Conservation (phyloP, 495 filamentous ascomycete genomes). For the Chaetomidium leptoderma region DNA sequence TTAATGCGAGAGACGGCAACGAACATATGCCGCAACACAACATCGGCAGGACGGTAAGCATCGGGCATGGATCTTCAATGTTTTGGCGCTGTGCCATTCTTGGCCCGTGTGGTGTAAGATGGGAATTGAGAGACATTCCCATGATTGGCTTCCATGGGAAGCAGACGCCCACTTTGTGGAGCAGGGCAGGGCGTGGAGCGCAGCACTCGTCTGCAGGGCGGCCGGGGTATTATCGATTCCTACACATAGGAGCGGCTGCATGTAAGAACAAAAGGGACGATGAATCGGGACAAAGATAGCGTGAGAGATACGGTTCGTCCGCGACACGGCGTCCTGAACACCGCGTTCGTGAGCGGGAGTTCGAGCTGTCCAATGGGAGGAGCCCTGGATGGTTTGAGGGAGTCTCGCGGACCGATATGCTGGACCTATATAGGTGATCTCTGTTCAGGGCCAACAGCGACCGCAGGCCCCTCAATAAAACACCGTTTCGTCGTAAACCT, state of each 20-base stretch:
- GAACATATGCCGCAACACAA: slow-evolving; percentile 6
- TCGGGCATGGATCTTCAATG: slow-evolving; percentile 14
- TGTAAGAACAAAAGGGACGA: too few species aligned
- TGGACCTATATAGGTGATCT: too few species aligned
- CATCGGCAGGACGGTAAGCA: slow-evolving; percentile 5
- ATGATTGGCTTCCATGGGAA: slow-evolving; percentile 18
- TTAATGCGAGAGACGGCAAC: neutral
- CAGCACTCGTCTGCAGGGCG: slow-evolving; percentile 1
- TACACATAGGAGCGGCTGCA: neutral
- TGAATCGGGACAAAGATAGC: too few species aligned
- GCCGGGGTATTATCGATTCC: neutral
- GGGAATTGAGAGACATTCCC: slow-evolving; percentile 8
- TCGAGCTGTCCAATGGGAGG: too few species aligned
- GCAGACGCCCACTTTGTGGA: slow-evolving; percentile 1
- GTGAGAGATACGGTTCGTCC: too few species aligned
- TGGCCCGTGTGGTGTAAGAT: slow-evolving; percentile 6
- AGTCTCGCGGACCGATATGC: too few species aligned
- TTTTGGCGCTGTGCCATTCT: slow-evolving; percentile 1
- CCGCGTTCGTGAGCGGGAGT: too few species aligned
- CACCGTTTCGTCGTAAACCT: too few species aligned
- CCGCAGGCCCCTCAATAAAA: too few species aligned
- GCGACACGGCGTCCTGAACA: too few species aligned
- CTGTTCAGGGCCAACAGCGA: too few species aligned
- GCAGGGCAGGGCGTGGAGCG: slow-evolving; percentile 1
- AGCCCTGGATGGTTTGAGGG: too few species aligned